Base-by-base conservation (phyloP, 768 basidiomycete species). In the Trametes gibbosa region DNA sequence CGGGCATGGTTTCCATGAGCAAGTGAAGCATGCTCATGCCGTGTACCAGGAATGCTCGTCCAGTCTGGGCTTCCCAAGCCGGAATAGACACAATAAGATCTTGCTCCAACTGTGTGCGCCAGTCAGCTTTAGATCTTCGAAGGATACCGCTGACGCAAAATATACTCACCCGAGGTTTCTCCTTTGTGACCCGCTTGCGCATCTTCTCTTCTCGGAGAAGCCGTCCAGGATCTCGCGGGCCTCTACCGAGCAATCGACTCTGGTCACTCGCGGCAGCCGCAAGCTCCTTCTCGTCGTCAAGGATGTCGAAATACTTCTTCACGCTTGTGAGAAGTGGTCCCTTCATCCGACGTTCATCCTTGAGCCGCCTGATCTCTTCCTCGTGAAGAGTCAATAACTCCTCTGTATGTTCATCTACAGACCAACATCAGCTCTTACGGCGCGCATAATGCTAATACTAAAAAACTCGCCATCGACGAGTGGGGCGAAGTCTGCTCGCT, bases 131-230 rank as follows among this genome's bases (percentile, higher is more conserved):
- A 7, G 40, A n/a, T n/a, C 16, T 45, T 43, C 43, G 23, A 52
- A 46, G 29, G 42, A 40, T 59, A 34, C 14, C n/a, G 40, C 29
- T 17, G 14, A 24, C 37, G 19, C 37, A 10, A n/a, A 10, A 13
- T 19, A 42, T 16, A 75, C 86, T 62, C 69, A 97, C 96, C 69
- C 90, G 83, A 25, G 96, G 96, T 69, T 97, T 98, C 75, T 96
- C 89, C 70, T 92, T 90, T 56, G 80, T 81, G 14, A 99, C 94
- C 27, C 95, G 80, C 72, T 98, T 98, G 53, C 96, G 81, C 88
- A 96, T 93, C 80, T 97, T 97, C 77, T 98, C 96, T 73, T 99
- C 96, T 59, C 92, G 82, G 52, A 98, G 74, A 35, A 99, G 73
- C 19, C 92, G 78, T 6, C 93, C 93, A 5, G 93, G 89, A 76